phyloP scores from a whole-genome alignment of 73 alveolate genomes.

The Paramecium bursaria region DNA sequence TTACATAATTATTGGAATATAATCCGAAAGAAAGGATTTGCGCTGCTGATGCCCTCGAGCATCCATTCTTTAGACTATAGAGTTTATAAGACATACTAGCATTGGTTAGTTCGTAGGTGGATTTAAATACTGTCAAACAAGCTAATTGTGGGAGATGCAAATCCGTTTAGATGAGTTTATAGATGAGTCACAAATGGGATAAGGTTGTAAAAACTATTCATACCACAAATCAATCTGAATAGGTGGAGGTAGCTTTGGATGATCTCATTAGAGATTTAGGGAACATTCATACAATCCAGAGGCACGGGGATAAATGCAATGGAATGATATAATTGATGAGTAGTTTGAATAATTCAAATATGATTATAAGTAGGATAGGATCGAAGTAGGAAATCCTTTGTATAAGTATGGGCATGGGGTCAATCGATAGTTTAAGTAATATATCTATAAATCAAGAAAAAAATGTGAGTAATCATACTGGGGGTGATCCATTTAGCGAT shows the following conservation, averaged over 20 bases:
- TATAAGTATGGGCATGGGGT: background rate
- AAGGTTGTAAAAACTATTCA: background rate
- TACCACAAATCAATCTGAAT: background rate
- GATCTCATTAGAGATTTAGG: background rate
- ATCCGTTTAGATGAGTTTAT: background rate
- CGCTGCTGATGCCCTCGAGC: background rate
- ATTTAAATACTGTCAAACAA: background rate
- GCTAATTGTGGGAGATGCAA: background rate
- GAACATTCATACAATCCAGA: background rate
- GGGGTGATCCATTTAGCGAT: slow-evolving; percentile 36
- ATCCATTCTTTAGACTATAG: background rate
- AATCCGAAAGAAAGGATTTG: background rate
- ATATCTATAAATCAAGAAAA: background rate
- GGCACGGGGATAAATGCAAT: background rate
- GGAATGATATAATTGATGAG: background rate
- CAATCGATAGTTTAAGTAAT: background rate
- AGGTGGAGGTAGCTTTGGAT: background rate
- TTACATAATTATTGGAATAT: background rate
- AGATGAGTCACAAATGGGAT: background rate
- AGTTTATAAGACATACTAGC: background rate
- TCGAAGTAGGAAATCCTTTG: background rate
- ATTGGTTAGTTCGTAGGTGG: background rate
- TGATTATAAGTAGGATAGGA: background rate
- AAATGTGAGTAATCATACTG: background rate
- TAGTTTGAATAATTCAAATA: too few relatives aligned